Evolutionary conservation across 2,329 filamentous ascomycete species (phyloP), one percentile per base, ranked within the genome.

Genomic region (Colletotrichum shisoi): DNA sequence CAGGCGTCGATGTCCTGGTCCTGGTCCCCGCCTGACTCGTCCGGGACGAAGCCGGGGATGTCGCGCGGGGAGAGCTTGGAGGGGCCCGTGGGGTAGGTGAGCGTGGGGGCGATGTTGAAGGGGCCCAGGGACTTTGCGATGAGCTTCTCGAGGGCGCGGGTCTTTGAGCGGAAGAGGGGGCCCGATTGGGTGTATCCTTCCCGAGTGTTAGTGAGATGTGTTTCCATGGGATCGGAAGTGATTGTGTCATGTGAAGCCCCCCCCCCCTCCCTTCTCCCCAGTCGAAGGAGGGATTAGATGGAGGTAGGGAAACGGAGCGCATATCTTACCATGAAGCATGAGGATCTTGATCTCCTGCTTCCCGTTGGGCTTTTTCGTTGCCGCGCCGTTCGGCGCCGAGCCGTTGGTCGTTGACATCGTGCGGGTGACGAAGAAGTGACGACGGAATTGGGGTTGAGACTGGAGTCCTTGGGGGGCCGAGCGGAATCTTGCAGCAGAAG

Each of bases 181-280:
- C 94, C 93, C 34, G 92, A 96, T 83, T 98, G 94, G 8, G 94
- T 97, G 85, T 89, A 97, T 78, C 94, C 91, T 89, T 63, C 44
- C 31, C 13, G 34, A 52, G 40, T 52, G 53, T 62, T 48, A 51
- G 63, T 49, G 34, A 46, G 17, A 13, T 24, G 40, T n/a, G 27
- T 19, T 19, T 19, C 15, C 15, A 19, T 19, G 15, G 40, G 6
- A 44, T n/a, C 15, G 6, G n/a, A 2, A n/a, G 17, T n/a, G 5
- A 17, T 15, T n/a, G 40, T 17, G 17, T 8, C 3, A 6, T n/a
- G 5, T 3, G 17, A 44, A 44, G 40, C 17, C 17, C 11, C 3
- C 17, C 19, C n/a, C n/a, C n/a, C n/a, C n/a, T n/a, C n/a, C n/a
- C n/a, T n/a, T n/a, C 15, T 6, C 5, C 3, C 17, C 5, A 2